phyloP scores from a whole-genome alignment of 306 rosid genomes.

The Quercus suber region DNA sequence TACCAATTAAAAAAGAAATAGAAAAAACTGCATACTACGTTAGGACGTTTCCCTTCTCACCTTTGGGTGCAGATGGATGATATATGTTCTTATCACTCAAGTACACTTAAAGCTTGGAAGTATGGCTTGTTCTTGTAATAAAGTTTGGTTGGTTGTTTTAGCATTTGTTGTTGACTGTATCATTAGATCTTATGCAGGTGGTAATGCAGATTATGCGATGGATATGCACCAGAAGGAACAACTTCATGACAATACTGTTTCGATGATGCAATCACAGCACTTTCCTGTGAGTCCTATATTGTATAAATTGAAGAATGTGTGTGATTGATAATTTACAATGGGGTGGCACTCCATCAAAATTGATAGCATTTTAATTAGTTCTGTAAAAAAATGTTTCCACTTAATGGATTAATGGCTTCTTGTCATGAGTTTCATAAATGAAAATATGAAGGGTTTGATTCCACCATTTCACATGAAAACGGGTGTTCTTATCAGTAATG shows the following conservation, averaged over 20 bases:
- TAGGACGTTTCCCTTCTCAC: neutral
- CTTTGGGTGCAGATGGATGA: neutral
- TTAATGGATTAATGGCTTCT: neutral
- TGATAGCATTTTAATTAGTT: neutral
- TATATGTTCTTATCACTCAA: neutral
- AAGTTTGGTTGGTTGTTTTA: constrained; percentile 10
- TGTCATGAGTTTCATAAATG: too few species aligned
- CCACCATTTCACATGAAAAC: neutral
- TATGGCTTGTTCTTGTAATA: neutral
- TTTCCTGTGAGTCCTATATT: constrained; percentile 65
- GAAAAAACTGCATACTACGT: too few species aligned
- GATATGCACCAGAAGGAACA: constrained; percentile 99
- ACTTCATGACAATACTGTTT: constrained; percentile 76
- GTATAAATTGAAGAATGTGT: neutral
- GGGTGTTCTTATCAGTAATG: neutral
- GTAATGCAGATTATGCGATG: constrained; percentile 73
- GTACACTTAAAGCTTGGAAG: neutral
- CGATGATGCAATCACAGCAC: constrained; percentile 96
- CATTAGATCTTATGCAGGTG: constrained; percentile 58
- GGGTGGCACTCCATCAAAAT: neutral
- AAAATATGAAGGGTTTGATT: too few species aligned
- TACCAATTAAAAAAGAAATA: too few species aligned
- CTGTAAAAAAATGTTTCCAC: neutral
- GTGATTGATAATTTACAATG: neutral
- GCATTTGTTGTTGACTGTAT: constrained; percentile 31